Percentiles rank a stretch among this genome's conserved stretches.
phyloP scores from a whole-genome alignment of 768 basidiomycete genomes.

The Tylopilus subfusipes region DNA sequence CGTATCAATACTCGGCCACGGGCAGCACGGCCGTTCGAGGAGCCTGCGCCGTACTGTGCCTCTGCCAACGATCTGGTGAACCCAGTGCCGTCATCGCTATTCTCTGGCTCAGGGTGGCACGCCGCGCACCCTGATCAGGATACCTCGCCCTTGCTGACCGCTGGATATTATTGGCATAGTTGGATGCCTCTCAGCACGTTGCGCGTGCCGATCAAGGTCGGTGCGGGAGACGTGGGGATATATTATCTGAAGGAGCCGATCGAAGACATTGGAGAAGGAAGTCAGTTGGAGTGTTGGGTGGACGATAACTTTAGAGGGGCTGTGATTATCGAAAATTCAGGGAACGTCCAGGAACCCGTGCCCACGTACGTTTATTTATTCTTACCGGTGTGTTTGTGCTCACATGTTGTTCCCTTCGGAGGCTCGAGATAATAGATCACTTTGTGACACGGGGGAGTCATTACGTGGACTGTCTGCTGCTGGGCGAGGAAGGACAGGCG shows the following conservation, averaged over 20 bases:
- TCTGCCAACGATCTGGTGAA: conserved; percentile 98
- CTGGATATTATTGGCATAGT: conserved; percentile 91
- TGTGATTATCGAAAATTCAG: conserved; percentile 73
- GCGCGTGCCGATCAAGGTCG: conserved; percentile 77
- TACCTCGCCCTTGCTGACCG: conserved; percentile 47
- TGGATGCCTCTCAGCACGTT: conserved; percentile 78
- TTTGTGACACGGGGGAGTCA: conserved; percentile 85
- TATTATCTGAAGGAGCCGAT: conserved; percentile 82
- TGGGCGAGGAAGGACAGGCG: conserved; percentile 81
- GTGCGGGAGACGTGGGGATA: conserved; percentile 89
- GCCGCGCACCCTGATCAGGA: conserved; percentile 63
- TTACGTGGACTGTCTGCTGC: conserved; percentile 84
- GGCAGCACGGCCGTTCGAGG: conserved; percentile 59
- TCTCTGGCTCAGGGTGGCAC: conserved; percentile 92
- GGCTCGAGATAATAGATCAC: conserved; percentile 83
- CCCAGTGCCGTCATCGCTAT: conserved; percentile 90
- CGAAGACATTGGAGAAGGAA: conserved; percentile 54
- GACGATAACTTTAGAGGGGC: conserved; percentile 89
- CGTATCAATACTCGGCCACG: conserved; percentile 68
- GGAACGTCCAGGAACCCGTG: conserved; percentile 54
- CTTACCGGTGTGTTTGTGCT: neutral
- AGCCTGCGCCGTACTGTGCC: conserved; percentile 88
- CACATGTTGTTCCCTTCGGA: conserved; percentile 28
- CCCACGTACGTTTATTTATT: conserved; percentile 58
- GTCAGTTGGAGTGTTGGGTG: conserved; percentile 90